Base-by-base conservation (phyloP, 371 early-diverging fungal species). In the Mortierella sp. region DNA sequence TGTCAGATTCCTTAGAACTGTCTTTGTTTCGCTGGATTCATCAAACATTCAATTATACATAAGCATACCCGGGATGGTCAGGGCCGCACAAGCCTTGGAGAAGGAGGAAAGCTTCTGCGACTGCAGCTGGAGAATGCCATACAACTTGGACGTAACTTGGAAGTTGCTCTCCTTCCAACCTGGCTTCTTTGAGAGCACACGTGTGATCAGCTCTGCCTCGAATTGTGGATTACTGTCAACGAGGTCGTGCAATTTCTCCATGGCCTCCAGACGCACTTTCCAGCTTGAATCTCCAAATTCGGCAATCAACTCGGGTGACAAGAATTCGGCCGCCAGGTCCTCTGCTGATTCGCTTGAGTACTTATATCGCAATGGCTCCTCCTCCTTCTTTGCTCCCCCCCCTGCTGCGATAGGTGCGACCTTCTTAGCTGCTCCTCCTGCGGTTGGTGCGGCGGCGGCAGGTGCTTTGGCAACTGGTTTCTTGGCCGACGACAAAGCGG, bases 121-220 rank as follows among this genome's bases (percentile, higher is more conserved):
- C 77, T 97, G 88, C 21, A 91, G 83, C 74, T 94, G 92, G 73
- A 98, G 90, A 0, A 94, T 87, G 59, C 89, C 90, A 86, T 95
- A 88, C 21, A 83, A 73, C 48, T 85, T 88, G 37, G 86, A 72
- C 0, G 79, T 82, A 28, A 95, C 98, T 77, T 99, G 98, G 81
- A 98, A 98, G 88, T 98, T 98, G 90, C 92, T 96, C 82, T 98
- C 98, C 85, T 98, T 98, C 95, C 96, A 98, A 2, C 97, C 98
- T 0, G 98, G 98, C 57, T 95, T 95, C 76, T 95, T 95, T 8
- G 91, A 86, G 44, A 99, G 87, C 44, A 91, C 91, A 24, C 97
- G 92, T 21, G 96, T 91, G 24, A 99, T 89, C 44, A 97, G 90
- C 82, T 98, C 99, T 0, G 97, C 91, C 71, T 97, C 96, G 8